phyloP scores from a whole-genome alignment of 2,329 filamentous ascomycete species.

The Aspergillus versicolor region DNA sequence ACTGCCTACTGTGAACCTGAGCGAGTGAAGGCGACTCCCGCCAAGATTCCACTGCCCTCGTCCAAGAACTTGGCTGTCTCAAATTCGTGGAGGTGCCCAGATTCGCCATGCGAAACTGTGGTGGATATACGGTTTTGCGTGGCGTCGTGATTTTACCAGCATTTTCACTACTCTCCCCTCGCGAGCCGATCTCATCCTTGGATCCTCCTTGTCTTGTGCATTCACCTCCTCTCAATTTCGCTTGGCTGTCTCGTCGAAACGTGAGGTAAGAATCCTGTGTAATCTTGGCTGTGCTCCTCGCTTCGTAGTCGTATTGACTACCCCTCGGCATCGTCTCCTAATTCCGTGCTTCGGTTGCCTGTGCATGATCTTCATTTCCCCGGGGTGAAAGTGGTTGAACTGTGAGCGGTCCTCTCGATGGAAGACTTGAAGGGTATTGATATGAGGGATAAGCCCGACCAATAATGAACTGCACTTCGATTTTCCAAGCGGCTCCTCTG shows the following conservation, averaged over 20 bases:
- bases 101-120: neutral
- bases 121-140: neutral
- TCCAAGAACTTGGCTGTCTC: neutral
- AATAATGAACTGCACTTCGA: neutral
- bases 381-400: neutral
- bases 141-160: neutral
- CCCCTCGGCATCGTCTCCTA: neutral
- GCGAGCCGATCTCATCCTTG: neutral
- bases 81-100: neutral
- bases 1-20: neutral
- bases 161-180: neutral
- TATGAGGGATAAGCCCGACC: neutral
- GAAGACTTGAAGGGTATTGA: neutral
- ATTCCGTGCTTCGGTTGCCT: neutral
- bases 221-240: neutral
- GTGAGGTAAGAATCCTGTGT: neutral
- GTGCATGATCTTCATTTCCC: neutral
- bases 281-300: neutral
- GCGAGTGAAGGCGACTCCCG: neutral
- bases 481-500: neutral
- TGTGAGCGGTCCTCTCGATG: neutral
- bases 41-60: neutral
- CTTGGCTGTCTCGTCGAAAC: slow-evolving; percentile 6
- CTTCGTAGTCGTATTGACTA: neutral
- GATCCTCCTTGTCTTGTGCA: neutral